A percentile compares a stretch with the other conserved stretches of the same genome.
These are phyloP conservation scores for Aquilaria malaccensis DNA, from an alignment of 345 rosid genomes.

Conservation along the genomic window DNA sequence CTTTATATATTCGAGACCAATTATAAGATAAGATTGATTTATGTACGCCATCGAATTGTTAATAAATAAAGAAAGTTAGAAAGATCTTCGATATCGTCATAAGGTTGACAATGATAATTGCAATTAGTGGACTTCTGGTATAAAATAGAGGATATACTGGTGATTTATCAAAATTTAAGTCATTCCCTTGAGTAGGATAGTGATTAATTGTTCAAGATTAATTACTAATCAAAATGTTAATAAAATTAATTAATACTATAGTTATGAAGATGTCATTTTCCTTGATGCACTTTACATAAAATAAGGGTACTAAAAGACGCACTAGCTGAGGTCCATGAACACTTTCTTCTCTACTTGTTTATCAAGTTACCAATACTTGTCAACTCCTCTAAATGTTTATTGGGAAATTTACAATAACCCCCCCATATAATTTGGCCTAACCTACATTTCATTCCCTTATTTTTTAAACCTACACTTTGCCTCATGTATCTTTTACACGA, in stretches of 20 bases:
- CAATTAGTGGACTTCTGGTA: conserved; percentile 13
- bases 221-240: not conserved
- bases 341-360: conserved; percentile 2
- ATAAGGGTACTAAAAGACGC: conserved; percentile 21
- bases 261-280: conserved; percentile 15
- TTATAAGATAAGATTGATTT: conserved; percentile 12
- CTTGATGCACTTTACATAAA: conserved; percentile 22
- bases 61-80: not conserved
- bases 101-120: conserved; percentile 28
- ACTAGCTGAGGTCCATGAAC: conserved; percentile 34
- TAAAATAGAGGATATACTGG: not conserved
- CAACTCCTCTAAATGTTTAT: conserved; percentile 19
- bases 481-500: too few species aligned
- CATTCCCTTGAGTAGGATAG: conserved; percentile 16
- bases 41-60: too few species aligned
- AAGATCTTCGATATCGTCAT: conserved; percentile 14
- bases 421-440: not conserved
- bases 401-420: conserved; percentile 16
- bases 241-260: not conserved
- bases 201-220: conserved; percentile 8
- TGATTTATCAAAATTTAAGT: not conserved
- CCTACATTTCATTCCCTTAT: too few species aligned
- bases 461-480: too few species aligned
- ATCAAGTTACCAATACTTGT: conserved; percentile 25
- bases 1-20: too few species aligned